Conservation (phyloP, 164 flowering plant genomes). For the Chimonanthus praecox region DNA sequence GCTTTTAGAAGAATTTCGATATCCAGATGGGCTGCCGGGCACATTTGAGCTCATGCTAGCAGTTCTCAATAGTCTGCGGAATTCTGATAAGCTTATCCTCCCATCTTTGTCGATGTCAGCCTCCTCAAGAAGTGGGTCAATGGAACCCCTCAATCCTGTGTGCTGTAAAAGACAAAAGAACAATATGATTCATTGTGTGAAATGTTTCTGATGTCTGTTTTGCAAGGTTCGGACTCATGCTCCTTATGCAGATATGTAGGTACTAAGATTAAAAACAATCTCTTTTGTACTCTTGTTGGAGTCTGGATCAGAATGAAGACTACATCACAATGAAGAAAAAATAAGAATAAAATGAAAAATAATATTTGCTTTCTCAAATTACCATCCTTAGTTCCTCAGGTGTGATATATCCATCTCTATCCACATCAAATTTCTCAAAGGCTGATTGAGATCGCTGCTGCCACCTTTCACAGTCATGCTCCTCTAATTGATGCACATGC, state of each 20-base stretch:
- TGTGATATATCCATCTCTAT: conserved; percentile 91
- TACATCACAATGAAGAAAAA: neutral
- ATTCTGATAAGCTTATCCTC: conserved; percentile 78
- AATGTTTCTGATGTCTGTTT: neutral
- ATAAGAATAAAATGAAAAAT: neutral
- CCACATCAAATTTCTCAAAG: conserved; percentile 90
- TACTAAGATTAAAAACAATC: neutral
- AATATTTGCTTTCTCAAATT: conserved; percentile 8
- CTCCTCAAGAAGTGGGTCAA: conserved; percentile 90
- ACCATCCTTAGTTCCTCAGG: conserved; percentile 92
- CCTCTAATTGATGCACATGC: conserved; percentile 90
- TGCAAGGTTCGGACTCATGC: neutral
- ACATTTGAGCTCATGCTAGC: conserved; percentile 72
- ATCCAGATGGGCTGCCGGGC: conserved; percentile 40
- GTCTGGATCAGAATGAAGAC: neutral
- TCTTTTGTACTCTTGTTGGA: neutral
- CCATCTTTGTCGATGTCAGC: conserved; percentile 98
- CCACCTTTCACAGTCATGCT: conserved; percentile 87
- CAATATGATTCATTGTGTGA: neutral
- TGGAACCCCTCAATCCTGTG: conserved; percentile 81
- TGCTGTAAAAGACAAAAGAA: conserved; percentile 42
- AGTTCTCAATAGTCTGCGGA: conserved; percentile 82
- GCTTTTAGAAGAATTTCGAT: conserved; percentile 28
- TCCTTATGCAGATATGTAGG: neutral
- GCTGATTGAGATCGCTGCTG: conserved; percentile 74